Evolutionary conservation across 129 eudicot species (phyloP), one percentile per base, ranked within the genome.

Genomic region (Glebionis coronaria): DNA sequence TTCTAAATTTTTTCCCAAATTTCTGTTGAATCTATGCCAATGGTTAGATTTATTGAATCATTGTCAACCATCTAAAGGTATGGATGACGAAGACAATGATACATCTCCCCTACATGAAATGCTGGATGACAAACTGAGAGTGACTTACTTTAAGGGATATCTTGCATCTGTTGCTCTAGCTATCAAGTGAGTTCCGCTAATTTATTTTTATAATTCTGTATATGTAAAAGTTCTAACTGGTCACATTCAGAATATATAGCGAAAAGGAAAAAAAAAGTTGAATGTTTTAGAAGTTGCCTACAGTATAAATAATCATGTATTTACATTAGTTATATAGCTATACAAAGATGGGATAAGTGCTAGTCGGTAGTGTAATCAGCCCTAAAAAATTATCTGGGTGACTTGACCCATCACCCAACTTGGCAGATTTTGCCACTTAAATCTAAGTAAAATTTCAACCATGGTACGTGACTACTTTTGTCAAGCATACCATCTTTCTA

Each of bases 121-220:
- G 81, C 70, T 88, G 53, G 96, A 88, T 82, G 96, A 88, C 72
- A 80, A 85, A 78, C 51, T 85, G 73, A 76, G 96, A 78, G 91
- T 85, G 64, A 7, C 67, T 74, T 88, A 85, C 81, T 88, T 64
- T 58, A 82, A 88, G 75, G 86, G 81, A 29, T 88, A 88, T 76
- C 89, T 88, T 59, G 69, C 85, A 44, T 75, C 88, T 42, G 83
- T 85, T 64, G 74, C 80, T 78, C 81, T 72, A 56, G 96, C 96
- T 62, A 80, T 88, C 65, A 70, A 71, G 96, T 88, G 62, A 67
- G 88, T 66, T 46, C 10, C 13, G 55, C 54, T 27, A 18, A 15
- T 62, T 46, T 9, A 2, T 58, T 64, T 21, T 1, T 11, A 47
- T 38, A 10, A 52, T n/a, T n/a, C n/a, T n/a, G 2, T 23, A 23